These are phyloP conservation scores for Colletotrichum higginsianum DNA, from an alignment of 2,329 filamentous ascomycete species.

Conservation along the genomic window DNA sequence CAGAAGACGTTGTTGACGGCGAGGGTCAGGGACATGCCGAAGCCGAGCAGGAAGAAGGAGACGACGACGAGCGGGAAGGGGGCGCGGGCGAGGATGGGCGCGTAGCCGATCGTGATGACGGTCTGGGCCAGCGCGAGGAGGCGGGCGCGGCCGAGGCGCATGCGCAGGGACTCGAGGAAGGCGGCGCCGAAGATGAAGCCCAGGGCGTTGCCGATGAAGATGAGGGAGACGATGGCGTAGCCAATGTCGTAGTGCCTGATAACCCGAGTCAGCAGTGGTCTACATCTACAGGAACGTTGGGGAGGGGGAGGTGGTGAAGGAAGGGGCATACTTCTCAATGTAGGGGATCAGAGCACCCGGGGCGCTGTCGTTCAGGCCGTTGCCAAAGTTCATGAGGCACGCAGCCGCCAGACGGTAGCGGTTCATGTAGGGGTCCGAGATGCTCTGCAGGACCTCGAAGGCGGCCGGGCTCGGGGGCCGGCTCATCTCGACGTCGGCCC, in stretches of 20 bases:
- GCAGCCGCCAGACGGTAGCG: conserved; percentile 76
- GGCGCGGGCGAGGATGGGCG: conserved; percentile 76
- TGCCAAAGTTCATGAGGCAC: conserved; percentile 76
- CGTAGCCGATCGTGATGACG: conserved; percentile 72
- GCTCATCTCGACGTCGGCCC: conserved; percentile 66
- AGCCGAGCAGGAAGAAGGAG: conserved; percentile 78
- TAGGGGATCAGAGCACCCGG: conserved; percentile 86
- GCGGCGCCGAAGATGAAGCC: conserved; percentile 84
- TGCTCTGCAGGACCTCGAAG: conserved; percentile 67
- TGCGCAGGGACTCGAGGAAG: conserved; percentile 75
- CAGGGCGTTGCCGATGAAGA: conserved; percentile 83
- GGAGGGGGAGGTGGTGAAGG: background rate
- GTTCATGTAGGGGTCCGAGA: conserved; percentile 76
- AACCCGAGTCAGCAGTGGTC: background rate
- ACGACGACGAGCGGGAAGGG: conserved; percentile 79
- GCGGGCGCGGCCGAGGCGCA: conserved; percentile 75
- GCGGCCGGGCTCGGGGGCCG: conserved; percentile 63
- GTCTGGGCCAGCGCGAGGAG: conserved; percentile 72
- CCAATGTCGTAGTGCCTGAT: conserved; percentile 77
- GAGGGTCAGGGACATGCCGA: conserved; percentile 70
- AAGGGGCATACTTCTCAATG: conserved; percentile 71
- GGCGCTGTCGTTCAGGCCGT: conserved; percentile 82
- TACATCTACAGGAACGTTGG: no score
- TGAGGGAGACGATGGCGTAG: conserved; percentile 84
- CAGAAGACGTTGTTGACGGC: conserved; percentile 73